These are phyloP conservation scores for Tuber magnatum DNA, from an alignment of 495 filamentous ascomycete species.

Conservation along the genomic window DNA sequence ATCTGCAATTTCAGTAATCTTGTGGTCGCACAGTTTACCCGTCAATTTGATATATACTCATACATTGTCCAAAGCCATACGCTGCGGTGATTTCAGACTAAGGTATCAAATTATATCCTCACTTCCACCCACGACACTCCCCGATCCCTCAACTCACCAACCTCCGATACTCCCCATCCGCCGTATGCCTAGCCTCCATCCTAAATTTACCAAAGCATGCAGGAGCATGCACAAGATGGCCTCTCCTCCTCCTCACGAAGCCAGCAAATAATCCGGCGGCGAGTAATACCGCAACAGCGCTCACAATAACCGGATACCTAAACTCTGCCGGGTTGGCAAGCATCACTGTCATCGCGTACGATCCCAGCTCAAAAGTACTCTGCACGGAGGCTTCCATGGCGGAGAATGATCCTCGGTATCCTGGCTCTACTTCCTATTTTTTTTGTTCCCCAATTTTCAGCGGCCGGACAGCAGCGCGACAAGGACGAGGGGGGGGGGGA, in stretches of 20 bases:
- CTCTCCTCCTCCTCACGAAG: constrained; percentile 53
- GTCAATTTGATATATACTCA: not conserved
- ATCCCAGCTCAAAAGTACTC: constrained; percentile 59
- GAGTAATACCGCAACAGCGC: constrained; percentile 46
- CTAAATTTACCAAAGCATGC: not conserved
- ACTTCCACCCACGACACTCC: not conserved
- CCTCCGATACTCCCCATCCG: not conserved
- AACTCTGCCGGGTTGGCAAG: constrained; percentile 55
- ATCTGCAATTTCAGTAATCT: not conserved
- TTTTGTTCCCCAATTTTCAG: not conserved
- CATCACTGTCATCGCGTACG: constrained; percentile 55
- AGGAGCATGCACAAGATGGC: constrained; percentile 54
- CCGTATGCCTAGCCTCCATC: not conserved
- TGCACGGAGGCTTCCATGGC: constrained; percentile 56
- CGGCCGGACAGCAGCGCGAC: not conserved
- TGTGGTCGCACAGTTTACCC: no score
- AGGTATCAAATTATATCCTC: not conserved
- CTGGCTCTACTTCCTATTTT: constrained; percentile 48
- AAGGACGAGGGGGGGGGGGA: not conserved
- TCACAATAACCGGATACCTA: constrained; percentile 54
- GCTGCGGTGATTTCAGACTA: not conserved
- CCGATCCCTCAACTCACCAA: not conserved
- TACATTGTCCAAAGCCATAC: not conserved
- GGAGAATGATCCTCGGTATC: constrained; percentile 55
- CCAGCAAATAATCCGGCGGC: constrained; percentile 47